Conservation (phyloP, 177 flowering plant species). For the Telopea speciosissima region DNA sequence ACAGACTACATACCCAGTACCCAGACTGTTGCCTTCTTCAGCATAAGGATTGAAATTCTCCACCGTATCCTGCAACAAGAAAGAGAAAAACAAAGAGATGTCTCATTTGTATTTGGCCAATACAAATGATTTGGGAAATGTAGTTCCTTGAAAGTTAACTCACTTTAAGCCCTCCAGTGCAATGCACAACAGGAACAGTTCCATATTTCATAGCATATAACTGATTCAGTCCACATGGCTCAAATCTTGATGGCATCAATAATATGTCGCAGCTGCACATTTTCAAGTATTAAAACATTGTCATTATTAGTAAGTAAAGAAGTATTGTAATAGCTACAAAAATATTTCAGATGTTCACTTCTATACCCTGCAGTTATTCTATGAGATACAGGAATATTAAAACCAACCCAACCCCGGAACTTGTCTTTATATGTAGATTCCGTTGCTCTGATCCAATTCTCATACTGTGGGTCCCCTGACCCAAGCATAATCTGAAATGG, state of each 20-base stretch:
- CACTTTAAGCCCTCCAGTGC: constrained; percentile 93
- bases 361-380: constrained; percentile 81
- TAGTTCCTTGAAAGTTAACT: constrained; percentile 22
- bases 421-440: constrained; percentile 62
- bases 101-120: background rate
- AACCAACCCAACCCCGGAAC: constrained; percentile 97
- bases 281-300: background rate
- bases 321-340: background rate
- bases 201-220: constrained; percentile 97
- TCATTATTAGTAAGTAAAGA: background rate
- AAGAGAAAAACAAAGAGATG: background rate
- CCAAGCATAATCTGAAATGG: constrained; percentile 87
- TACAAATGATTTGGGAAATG: background rate
- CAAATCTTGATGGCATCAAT: constrained; percentile 96
- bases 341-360: background rate
- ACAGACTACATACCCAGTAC: constrained; percentile 66
- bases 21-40: constrained; percentile 51
- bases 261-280: constrained; percentile 79
- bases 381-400: constrained; percentile 86
- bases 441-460: constrained; percentile 80
- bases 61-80: constrained; percentile 71
- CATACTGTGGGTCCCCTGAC: constrained; percentile 70
- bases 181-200: constrained; percentile 86
- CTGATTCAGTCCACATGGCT: constrained; percentile 96
- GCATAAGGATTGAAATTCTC: constrained; percentile 69